Evolutionary conservation across 2,329 filamentous ascomycete species (phyloP).

Genomic region (Cercospora sesami): DNA sequence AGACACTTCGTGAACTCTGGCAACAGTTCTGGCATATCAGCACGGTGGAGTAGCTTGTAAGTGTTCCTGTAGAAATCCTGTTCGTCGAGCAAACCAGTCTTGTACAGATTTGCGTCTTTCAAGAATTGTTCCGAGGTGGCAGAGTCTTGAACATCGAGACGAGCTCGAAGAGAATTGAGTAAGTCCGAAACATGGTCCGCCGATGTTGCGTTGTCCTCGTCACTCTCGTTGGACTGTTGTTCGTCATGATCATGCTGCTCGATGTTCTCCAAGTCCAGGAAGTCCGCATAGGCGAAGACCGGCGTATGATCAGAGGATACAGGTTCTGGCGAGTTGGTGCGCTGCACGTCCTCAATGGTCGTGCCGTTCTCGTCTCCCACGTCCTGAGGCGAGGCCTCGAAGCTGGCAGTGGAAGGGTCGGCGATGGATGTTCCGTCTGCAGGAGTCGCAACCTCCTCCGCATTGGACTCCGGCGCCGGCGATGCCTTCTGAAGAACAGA

Average conservation of each 20-base stretch:
- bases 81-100: slow-evolving; percentile 13
- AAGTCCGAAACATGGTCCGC: slow-evolving; percentile 12
- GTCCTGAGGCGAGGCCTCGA: neutral
- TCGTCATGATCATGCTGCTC: neutral
- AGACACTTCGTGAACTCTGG: slow-evolving; percentile 21
- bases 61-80: slow-evolving; percentile 24
- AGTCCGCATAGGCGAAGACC: neutral
- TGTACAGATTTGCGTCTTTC: slow-evolving; percentile 4
- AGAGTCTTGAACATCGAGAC: slow-evolving; percentile 11
- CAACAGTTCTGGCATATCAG: slow-evolving; percentile 17
- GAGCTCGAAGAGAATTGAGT: slow-evolving; percentile 14
- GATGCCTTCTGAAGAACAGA: neutral
- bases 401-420: neutral
- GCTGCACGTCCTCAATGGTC: neutral
- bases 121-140: slow-evolving; percentile 17
- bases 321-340: neutral
- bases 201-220: neutral
- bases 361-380: neutral
- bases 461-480: neutral
- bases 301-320: neutral
- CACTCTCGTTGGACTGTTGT: neutral
- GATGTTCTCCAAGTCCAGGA: neutral
- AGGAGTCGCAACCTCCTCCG: neutral
- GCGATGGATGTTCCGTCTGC: neutral
- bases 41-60: slow-evolving; percentile 22